Evolutionary conservation across 495 filamentous ascomycete species (phyloP), one percentile per base, ranked within the genome.

Genomic region (Rusavskia elegans): DNA sequence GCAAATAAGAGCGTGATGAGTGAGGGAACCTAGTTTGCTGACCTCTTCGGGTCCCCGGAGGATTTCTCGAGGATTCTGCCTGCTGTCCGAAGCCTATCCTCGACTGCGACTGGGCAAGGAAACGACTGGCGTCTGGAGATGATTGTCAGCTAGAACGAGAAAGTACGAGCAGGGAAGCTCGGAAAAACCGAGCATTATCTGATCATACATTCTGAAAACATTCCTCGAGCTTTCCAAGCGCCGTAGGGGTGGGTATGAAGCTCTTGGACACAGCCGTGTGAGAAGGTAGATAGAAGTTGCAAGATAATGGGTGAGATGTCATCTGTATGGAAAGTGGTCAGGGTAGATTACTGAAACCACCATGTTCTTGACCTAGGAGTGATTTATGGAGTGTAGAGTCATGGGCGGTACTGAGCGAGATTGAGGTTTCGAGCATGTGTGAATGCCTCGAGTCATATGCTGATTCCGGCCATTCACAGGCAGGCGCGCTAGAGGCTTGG

Each of bases 201-300:
- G 30, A 36, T 74, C 89, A 72, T 78, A 95, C 89, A 96, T 83
- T 95, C 90, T 35, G 90, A 97, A 69, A 97, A 97, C 90, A 97
- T 97, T 9, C 29, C 52, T 9, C 25, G 38, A 14, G 27, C 21
- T 46, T 16, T 23, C 21, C 21, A 23, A n/a, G 8, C 19, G 13
- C 20, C 44, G 13, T 23, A 11, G 23, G 20, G 20, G 29, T 17
- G 5, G 8, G 23, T 46, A 23, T 6, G 23, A 29, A 46, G 44
- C 21, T 30, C 1, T 14, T 54, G 40, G 25, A 32, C 35, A 19
- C 13, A 19, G 19, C 19, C 5, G 38, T 40, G 40, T 17, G 20
- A 19, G 40, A n/a, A 5, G 19, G 29, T 46, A 29, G 44, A 30
- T 29, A 0, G 39, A 42, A 19, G 39, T 1, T 21, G 39, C 8